Conservation (phyloP, 371 early-diverging fungal species). For the Syncephalastrum sp. region DNA sequence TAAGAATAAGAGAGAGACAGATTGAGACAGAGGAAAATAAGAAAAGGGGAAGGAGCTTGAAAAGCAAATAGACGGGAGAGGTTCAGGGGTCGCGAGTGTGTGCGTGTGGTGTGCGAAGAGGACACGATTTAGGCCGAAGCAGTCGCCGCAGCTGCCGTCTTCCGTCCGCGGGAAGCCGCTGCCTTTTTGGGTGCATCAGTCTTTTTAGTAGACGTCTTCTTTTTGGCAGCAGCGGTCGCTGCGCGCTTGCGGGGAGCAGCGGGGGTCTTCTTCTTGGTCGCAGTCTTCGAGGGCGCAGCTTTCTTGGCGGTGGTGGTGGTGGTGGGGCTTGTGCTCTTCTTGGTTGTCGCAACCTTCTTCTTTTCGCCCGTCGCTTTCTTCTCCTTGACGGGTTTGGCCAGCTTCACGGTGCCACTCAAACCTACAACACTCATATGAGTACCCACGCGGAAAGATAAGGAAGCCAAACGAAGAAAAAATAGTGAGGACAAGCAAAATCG, state of each 20-base stretch:
- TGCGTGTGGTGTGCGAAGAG: not conserved
- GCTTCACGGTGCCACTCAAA: slow-evolving; percentile 69
- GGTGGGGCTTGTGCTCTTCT: slow-evolving; percentile 35
- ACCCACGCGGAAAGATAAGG: slow-evolving; percentile 1
- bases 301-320: slow-evolving; percentile 44
- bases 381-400: slow-evolving; percentile 58
- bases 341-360: slow-evolving; percentile 44
- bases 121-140: slow-evolving; percentile 17
- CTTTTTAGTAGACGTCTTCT: slow-evolving; percentile 25
- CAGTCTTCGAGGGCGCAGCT: slow-evolving; percentile 39
- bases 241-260: slow-evolving; percentile 44
- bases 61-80: slow-evolving; percentile 1
- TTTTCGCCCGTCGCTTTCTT: slow-evolving; percentile 53
- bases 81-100: not conserved
- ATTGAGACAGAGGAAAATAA: slow-evolving; percentile 5
- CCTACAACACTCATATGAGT: slow-evolving; percentile 18
- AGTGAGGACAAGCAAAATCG: not conserved
- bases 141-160: slow-evolving; percentile 17
- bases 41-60: slow-evolving; percentile 4
- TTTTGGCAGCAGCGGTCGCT: slow-evolving; percentile 27
- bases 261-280: slow-evolving; percentile 36
- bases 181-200: slow-evolving; percentile 26
- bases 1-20: slow-evolving; percentile 6
- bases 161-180: slow-evolving; percentile 16
- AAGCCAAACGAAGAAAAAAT: slow-evolving; percentile 5